Evolutionary conservation across 306 rosid species (phyloP), one percentile per base, ranked within the genome.

Genomic region (Prunus davidiana): DNA sequence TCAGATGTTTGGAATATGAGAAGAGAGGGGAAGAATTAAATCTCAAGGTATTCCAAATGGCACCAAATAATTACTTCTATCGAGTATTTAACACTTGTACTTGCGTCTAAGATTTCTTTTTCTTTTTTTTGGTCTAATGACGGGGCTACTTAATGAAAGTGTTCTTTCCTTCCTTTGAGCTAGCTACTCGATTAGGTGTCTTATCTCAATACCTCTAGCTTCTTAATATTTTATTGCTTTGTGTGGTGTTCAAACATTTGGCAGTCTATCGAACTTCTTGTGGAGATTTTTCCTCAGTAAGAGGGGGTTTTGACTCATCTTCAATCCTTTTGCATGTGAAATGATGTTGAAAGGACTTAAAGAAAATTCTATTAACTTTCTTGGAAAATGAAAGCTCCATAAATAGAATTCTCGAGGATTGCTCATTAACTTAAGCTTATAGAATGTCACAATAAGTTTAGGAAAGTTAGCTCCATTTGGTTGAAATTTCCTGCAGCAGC

Each of bases 1-100:
- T 75, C 90, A 95, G 99, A 72, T 92, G 88, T 55, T 70, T 74
- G 78, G 90, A 89, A 78, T 86, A 74, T 67, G 88, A 80, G 57
- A 84, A 79, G 87, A 74, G 67, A 64, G 84, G 78, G 74, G 86
- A 83, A 82, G 82, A 87, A 73, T 89, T 89, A 76, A 76, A 80
- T 72, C 79, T 77, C 58, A 89, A 87, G 99, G 99, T 93, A 87
- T 69, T 73, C 70, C 19, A 28, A 67, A 61, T 69, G n/a, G 24
- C 61, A 76, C 51, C 20, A 16, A 61, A 61, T 27, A 2, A 43
- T 75, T 54, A 57, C 19, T 60, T 13, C 1, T 47, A 12, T 47
- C 4, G 1, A 30, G 24, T 25, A 28, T 28, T 27, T 25, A 12
- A 28, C 12, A 20, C 47, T 58, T 58, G 9, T 30, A 8, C 65